phyloP scores from a whole-genome alignment of 371 early-diverging fungal genomes.

The Parasitella parasitica region DNA sequence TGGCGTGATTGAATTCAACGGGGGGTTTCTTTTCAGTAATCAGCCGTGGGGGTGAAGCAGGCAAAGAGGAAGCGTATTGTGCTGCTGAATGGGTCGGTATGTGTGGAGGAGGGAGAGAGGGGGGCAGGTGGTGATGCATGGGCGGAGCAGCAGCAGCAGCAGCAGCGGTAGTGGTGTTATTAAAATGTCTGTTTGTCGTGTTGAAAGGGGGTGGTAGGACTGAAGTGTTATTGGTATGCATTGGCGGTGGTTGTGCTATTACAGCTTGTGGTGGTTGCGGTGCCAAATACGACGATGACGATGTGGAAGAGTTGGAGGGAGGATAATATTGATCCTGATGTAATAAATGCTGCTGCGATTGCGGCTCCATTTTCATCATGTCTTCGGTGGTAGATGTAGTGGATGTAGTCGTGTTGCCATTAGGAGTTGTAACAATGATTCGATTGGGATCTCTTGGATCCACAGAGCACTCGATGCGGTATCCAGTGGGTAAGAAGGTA shows the following conservation, averaged over 20 bases:
- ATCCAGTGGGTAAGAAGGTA: slow-evolving; percentile 98
- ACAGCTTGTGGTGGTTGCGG: not conserved
- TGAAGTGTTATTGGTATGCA: not conserved
- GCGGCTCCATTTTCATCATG: slow-evolving; percentile 1
- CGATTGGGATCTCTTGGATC: slow-evolving; percentile 71
- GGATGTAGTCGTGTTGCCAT: slow-evolving; percentile 39
- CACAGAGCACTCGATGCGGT: slow-evolving; percentile 84
- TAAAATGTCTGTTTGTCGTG: not conserved
- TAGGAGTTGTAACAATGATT: slow-evolving; percentile 89
- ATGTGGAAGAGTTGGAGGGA: not conserved
- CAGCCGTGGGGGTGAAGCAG: not conserved
- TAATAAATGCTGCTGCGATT: not conserved
- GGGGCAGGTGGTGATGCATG: not conserved
- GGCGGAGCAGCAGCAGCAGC: not conserved
- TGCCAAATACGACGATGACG: not conserved
- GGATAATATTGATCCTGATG: not conserved
- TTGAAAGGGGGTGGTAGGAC: not conserved
- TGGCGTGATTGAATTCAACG: slow-evolving; percentile 96
- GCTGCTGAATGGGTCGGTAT: not conserved
- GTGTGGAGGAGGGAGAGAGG: not conserved
- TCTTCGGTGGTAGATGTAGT: slow-evolving; percentile 4
- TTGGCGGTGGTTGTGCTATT: not conserved
- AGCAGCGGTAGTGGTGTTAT: not conserved
- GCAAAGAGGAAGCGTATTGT: not conserved
- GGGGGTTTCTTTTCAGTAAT: slow-evolving; percentile 48